Evolutionary conservation across 2,329 filamentous ascomycete species (phyloP).

Genomic region (Stachybotrys chartarum): DNA sequence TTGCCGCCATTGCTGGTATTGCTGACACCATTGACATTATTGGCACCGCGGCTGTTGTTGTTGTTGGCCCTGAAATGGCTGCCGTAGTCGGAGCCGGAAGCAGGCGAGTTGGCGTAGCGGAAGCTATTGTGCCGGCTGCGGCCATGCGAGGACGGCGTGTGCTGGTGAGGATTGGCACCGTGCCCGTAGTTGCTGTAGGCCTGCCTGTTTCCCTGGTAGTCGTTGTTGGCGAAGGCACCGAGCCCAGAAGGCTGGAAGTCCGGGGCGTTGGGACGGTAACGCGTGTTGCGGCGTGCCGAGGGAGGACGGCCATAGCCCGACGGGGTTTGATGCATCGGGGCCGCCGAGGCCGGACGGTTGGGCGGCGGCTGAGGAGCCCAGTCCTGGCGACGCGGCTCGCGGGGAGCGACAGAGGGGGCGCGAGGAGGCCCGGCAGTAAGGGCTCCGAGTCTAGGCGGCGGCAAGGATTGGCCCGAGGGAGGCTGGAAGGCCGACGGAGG

Average conservation of each 20-base stretch:
- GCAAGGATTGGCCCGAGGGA: slow-evolving; percentile 8
- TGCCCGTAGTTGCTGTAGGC: slow-evolving; percentile 5
- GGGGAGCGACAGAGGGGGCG: slow-evolving; percentile 14
- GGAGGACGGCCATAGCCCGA: not conserved
- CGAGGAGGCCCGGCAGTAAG: slow-evolving; percentile 19
- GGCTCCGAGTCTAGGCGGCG: slow-evolving; percentile 22
- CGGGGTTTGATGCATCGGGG: slow-evolving; percentile 4
- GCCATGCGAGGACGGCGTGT: slow-evolving; percentile 15
- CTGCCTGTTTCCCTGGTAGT: slow-evolving; percentile 1
- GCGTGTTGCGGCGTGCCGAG: slow-evolving; percentile 4
- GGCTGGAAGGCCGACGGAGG: slow-evolving; percentile 18
- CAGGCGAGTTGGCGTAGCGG: slow-evolving; percentile 12
- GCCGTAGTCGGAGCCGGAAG: slow-evolving; percentile 8
- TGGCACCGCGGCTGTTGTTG: not conserved
- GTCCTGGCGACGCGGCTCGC: slow-evolving; percentile 14
- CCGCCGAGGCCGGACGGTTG: slow-evolving; percentile 22
- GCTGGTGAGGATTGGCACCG: slow-evolving; percentile 19
- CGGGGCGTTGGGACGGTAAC: slow-evolving; percentile 23
- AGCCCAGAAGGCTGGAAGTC: slow-evolving; percentile 23
- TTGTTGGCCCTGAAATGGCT: not conserved
- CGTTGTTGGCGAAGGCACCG: slow-evolving; percentile 6
- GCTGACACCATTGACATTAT: not conserved
- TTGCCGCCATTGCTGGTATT: not conserved
- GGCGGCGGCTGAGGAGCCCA: slow-evolving; percentile 9
- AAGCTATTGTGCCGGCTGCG: slow-evolving; percentile 20